phyloP scores from a whole-genome alignment of 1,139 yeast species.

The Protomyces gravidus region DNA sequence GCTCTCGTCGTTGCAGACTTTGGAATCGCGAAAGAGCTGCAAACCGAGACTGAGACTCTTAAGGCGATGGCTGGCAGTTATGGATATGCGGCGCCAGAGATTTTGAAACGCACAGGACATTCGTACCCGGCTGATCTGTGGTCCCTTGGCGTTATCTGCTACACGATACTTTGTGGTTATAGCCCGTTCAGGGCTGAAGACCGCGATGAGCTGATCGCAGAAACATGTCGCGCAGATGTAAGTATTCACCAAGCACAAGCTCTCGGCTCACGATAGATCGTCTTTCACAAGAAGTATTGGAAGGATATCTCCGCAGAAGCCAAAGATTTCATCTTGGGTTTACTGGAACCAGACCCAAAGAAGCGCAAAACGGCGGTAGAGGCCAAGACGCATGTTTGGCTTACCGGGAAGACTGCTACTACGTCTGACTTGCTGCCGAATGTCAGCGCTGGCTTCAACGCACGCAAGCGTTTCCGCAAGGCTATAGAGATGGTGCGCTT shows the following conservation, averaged over 20 bases:
- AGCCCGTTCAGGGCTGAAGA: constrained; percentile 86
- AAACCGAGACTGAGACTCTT: constrained; percentile 43
- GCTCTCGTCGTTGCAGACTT: constrained; percentile 82
- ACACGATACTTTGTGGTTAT: constrained; percentile 85
- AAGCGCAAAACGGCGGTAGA: constrained; percentile 64
- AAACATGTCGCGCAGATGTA: constrained; percentile 29
- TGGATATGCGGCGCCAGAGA: constrained; percentile 95
- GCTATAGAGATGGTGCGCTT: constrained; percentile 79
- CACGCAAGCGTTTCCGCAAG: constrained; percentile 75
- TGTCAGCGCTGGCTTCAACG: constrained; percentile 71
- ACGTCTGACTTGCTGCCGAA: constrained; percentile 63
- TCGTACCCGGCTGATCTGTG: constrained; percentile 91
- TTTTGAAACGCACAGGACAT: constrained; percentile 69
- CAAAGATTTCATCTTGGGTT: constrained; percentile 61
- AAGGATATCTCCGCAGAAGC: constrained; percentile 69
- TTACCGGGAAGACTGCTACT: constrained; percentile 49
- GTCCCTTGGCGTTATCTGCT: constrained; percentile 88
- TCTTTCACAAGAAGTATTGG: constrained; percentile 89
- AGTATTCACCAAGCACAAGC: neutral
- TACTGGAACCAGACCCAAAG: constrained; percentile 62
- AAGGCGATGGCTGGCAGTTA: constrained; percentile 78
- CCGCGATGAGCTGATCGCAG: constrained; percentile 50
- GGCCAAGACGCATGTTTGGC: constrained; percentile 67
- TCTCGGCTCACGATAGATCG: constrained; percentile 39
- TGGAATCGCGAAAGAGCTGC: constrained; percentile 82